These are phyloP conservation scores for Tetrapisispora arboricola DNA, from an alignment of 805 yeast species.

Conservation along the genomic window DNA sequence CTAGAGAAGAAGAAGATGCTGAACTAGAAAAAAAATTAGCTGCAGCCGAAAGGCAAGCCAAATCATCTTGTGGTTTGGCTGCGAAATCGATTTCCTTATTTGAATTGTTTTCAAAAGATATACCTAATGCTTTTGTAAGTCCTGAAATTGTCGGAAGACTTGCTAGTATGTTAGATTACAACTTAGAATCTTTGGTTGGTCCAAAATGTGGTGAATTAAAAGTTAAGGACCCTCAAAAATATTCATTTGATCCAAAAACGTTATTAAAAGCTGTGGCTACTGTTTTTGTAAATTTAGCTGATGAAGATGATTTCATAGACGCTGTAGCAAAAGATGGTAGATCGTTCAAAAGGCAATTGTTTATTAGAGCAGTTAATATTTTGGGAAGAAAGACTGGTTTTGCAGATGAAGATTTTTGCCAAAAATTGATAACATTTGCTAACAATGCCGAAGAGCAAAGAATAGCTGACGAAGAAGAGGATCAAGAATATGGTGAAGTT, in stretches of 20 bases:
- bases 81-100: conserved; percentile 75
- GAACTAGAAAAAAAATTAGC: conserved; percentile 49
- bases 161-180: conserved; percentile 93
- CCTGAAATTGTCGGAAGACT: conserved; percentile 87
- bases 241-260: conserved; percentile 70
- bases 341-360: conserved; percentile 61
- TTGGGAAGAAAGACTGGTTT: conserved; percentile 43
- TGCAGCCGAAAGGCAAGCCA: conserved; percentile 65
- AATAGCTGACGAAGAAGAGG: conserved; percentile 66
- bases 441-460: conserved; percentile 52
- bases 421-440: conserved; percentile 45
- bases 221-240: conserved; percentile 73
- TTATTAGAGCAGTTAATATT: conserved; percentile 61
- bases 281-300: conserved; percentile 63
- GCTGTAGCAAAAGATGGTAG: conserved; percentile 91
- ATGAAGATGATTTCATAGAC: conserved; percentile 51
- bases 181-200: conserved; percentile 85
- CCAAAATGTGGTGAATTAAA: conserved; percentile 85
- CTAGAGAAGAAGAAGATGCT: conserved; percentile 45
- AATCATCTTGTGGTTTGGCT: conserved; percentile 70
- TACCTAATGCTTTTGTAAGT: conserved; percentile 76
- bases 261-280: conserved; percentile 60
- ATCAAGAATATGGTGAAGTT: conserved; percentile 77
- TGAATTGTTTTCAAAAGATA: conserved; percentile 72
- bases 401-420: conserved; percentile 46